phyloP scores from a whole-genome alignment of 495 filamentous ascomycete genomes.

The Neurospora sublineolata region DNA sequence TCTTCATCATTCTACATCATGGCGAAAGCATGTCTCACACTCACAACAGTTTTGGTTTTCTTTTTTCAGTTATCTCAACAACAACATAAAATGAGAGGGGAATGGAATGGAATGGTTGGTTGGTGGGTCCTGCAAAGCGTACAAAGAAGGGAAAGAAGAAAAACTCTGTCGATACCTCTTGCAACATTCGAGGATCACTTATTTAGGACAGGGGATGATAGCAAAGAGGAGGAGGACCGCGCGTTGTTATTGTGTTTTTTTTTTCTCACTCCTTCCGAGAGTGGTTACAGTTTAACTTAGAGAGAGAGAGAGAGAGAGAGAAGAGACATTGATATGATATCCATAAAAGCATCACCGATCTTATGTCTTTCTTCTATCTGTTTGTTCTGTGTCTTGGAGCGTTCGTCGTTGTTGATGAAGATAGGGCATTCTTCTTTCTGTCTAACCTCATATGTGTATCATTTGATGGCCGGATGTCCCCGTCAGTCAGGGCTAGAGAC shows the following conservation, averaged over 20 bases:
- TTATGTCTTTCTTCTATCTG: not conserved
- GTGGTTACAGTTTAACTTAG: not conserved
- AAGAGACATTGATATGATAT: not conserved
- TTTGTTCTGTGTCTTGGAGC: not conserved
- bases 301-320: not conserved
- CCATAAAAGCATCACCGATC: not conserved
- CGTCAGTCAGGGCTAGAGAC: not conserved
- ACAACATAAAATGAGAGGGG: not conserved
- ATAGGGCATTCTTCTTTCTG: not conserved
- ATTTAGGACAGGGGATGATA: not conserved
- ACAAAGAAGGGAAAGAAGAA: not conserved
- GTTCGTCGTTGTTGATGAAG: not conserved
- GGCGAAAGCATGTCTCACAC: too few species aligned
- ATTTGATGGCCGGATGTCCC: not conserved
- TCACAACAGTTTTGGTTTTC: not conserved
- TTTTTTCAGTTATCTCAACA: not conserved
- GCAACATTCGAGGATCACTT: not conserved
- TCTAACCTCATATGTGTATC: not conserved
- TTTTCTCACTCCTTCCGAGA: not conserved
- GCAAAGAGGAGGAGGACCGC: not conserved
- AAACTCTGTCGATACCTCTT: not conserved
- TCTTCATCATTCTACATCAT: not conserved
- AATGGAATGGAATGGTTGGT: not conserved
- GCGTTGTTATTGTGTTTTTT: not conserved
- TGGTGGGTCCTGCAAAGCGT: not conserved